phyloP scores from a whole-genome alignment of 345 rosid species.

The Conringia planisiliqua region DNA sequence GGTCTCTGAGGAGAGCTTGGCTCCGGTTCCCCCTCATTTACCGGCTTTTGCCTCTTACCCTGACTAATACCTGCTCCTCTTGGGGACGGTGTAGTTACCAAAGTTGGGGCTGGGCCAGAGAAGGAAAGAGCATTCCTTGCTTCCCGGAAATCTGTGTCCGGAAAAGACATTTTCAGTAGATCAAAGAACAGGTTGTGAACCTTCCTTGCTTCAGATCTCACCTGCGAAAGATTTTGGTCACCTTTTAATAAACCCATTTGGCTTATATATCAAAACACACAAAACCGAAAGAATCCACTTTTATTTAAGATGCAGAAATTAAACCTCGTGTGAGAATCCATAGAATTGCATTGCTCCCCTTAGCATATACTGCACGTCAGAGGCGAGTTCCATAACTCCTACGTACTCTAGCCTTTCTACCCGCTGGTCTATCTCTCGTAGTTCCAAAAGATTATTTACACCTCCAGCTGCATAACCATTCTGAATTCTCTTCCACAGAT shows the following conservation, averaged over 20 bases:
- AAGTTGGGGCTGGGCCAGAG: conserved; percentile 47
- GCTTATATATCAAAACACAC: conserved; percentile 2
- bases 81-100: conserved; percentile 50
- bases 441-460: conserved; percentile 68
- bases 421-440: conserved; percentile 82
- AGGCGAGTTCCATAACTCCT: conserved; percentile 83
- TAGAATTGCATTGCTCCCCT: conserved; percentile 85
- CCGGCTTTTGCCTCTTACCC: conserved; percentile 59
- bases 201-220: conserved; percentile 90
- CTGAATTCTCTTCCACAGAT: conserved; percentile 85
- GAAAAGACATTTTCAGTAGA: conserved; percentile 85
- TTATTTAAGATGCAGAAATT: conserved; percentile 4
- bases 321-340: conserved; percentile 92
- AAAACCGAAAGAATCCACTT: background rate
- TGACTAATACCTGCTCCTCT: conserved; percentile 49
- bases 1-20: conserved; percentile 51
- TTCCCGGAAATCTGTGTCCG: conserved; percentile 84
- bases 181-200: conserved; percentile 98
- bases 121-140: conserved; percentile 73
- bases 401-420: conserved; percentile 77
- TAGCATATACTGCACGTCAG: conserved; percentile 85
- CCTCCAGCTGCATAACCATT: conserved; percentile 59
- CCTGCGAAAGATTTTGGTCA: conserved; percentile 43
- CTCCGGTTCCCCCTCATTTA: conserved; percentile 61
- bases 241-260: background rate